phyloP scores from a whole-genome alignment of 1,139 yeast species.

The Yamadazyma pseudoaaseri region DNA sequence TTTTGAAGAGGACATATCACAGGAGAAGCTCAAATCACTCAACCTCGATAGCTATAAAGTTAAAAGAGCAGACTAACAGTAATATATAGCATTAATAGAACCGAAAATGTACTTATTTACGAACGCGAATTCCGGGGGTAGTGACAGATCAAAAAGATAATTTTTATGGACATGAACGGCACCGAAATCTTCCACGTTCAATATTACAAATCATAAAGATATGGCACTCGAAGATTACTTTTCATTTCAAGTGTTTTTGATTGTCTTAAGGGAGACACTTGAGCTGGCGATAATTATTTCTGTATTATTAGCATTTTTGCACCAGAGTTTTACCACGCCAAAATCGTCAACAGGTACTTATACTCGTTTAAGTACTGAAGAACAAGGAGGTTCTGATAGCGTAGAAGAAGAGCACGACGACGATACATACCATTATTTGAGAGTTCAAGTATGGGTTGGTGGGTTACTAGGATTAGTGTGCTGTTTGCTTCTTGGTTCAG shows the following conservation, averaged over 20 bases:
- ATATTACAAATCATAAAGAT: not conserved
- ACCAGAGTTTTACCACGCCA: constrained; percentile 26
- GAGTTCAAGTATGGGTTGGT: constrained; percentile 43
- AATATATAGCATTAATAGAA: no score
- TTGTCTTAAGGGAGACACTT: constrained; percentile 44
- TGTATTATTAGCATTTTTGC: constrained; percentile 42
- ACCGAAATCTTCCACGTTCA: not conserved
- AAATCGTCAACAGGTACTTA: constrained; percentile 1
- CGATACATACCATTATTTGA: constrained; percentile 21
- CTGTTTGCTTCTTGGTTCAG: constrained; percentile 37
- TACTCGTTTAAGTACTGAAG: not conserved
- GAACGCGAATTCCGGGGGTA: constrained; percentile 1
- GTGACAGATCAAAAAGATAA: constrained; percentile 11
- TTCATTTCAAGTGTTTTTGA: constrained; percentile 46
- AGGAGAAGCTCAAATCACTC: constrained; percentile 16
- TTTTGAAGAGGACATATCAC: constrained; percentile 24
- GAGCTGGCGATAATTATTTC: constrained; percentile 49
- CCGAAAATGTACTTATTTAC: no score
- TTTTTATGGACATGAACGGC: constrained; percentile 2
- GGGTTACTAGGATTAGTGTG: constrained; percentile 38
- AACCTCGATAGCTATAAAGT: constrained; percentile 9
- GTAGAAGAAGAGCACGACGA: not conserved
- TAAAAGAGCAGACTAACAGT: no score
- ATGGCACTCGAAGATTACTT: constrained; percentile 35
- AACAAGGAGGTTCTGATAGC: not conserved